Base-by-base conservation (phyloP, 345 rosid genomes). In the Litchi chinensis region DNA sequence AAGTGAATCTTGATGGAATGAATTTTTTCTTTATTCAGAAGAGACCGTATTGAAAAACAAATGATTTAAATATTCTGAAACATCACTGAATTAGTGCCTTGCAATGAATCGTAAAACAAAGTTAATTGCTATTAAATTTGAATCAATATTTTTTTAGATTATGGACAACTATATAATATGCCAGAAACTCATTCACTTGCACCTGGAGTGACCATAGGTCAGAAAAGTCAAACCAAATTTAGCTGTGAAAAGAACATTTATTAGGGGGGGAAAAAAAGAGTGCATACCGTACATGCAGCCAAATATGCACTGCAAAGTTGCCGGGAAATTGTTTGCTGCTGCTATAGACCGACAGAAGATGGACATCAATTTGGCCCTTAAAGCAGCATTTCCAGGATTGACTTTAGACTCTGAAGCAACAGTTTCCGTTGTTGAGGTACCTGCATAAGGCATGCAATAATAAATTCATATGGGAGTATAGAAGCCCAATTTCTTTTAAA, bases 241-340 rank as follows among this genome's bases (percentile, higher is more conserved):
- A 59, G 48, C 59, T 11, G 7, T 39, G 19, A 57, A 76, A 26
- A 28, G 21, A 48, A 50, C 13, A 28, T 48, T 24, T 6, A 46
- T 11, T 24, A 32, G 11, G n/a, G n/a, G n/a, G n/a, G n/a, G 73
- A 57, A 16, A 56, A 75, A 18, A 21, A 65, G 39, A 62, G 22
- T 56, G 59, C 80, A 46, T 95, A 92, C 99, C 98, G 85, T 83
- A 91, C 81, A 95, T 95, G 87, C 98, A 93, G 54, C 94, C 93
- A 88, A 95, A 95, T 75, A 93, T 95, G 86, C 99, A 93, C 83
- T 93, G 99, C 89, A 95, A 87, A 74, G 99, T 91, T 69, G 88
- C 90, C 52, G 99, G 99, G 76, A 95, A 95, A 82, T 90, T 93
- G 83, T 91, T 93, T 76, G 99, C 96, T 2, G 99, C 97, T 37